Evolutionary conservation across 176 grass and related monocot genomes (phyloP).

Genomic region (Poa annua): DNA sequence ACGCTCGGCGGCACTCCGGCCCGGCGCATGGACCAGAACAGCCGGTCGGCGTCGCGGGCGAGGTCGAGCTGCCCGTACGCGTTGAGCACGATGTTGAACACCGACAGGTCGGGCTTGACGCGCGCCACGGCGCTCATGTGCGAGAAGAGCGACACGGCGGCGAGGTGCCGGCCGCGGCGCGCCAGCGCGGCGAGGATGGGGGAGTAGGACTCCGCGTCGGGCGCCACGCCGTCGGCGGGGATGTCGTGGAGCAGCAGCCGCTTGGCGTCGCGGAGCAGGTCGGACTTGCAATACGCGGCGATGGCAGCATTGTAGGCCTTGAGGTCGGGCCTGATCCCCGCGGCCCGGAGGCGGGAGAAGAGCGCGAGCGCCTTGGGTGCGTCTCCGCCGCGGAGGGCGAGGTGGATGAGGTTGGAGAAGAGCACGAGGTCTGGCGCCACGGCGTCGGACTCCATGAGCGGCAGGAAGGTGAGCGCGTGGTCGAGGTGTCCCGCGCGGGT

Average conservation of each 20-base stretch:
- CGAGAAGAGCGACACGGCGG: constrained; percentile 84
- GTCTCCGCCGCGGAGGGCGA: constrained; percentile 66
- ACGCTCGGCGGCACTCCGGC: constrained; percentile 67
- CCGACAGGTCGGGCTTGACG: constrained; percentile 70
- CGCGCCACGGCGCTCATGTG: constrained; percentile 73
- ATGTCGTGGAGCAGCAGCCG: constrained; percentile 75
- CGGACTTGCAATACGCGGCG: constrained; percentile 61
- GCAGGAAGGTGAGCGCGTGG: constrained; percentile 76
- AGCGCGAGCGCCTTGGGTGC: constrained; percentile 83
- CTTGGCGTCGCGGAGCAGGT: constrained; percentile 70
- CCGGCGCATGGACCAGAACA: constrained; percentile 89
- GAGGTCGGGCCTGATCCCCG: constrained; percentile 68
- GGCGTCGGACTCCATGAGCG: constrained; percentile 76
- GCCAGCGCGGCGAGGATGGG: constrained; percentile 78
- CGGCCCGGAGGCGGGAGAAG: constrained; percentile 72
- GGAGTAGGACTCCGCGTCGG: constrained; percentile 81
- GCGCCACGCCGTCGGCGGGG: constrained; percentile 54
- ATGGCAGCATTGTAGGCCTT: constrained; percentile 84
- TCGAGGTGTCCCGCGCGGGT: constrained; percentile 71
- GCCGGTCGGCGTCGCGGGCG: constrained; percentile 75
- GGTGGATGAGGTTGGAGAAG: constrained; percentile 83
- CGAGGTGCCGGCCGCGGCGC: constrained; percentile 65
- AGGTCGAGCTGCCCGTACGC: constrained; percentile 94
- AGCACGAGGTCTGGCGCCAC: constrained; percentile 70
- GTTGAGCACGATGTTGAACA: constrained; percentile 85